These are phyloP conservation scores for Daldinia sp. DNA, from an alignment of 2,329 filamentous ascomycete genomes.

Conservation along the genomic window DNA sequence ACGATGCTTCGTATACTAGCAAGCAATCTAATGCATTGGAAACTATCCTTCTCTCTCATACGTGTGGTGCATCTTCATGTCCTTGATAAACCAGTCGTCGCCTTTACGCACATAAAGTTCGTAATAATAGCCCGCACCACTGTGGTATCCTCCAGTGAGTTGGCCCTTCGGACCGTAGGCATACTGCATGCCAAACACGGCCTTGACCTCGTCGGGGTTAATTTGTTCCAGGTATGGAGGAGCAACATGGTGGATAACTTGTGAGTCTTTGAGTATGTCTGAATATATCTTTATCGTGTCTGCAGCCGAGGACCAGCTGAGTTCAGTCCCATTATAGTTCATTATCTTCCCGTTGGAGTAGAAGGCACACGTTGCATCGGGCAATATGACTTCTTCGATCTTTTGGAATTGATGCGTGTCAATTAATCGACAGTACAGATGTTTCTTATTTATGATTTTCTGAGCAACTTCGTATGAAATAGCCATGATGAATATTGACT, in stretches of 20 bases:
- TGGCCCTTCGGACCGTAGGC: neutral
- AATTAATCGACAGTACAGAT: constrained; percentile 17
- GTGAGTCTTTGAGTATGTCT: neutral
- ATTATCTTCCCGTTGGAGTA: constrained; percentile 11
- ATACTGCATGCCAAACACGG: constrained; percentile 9
- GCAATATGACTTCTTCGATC: constrained; percentile 1
- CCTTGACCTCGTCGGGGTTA: constrained; percentile 22
- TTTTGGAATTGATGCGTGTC: constrained; percentile 22
- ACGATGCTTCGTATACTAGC: no score
- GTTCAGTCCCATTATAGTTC: neutral
- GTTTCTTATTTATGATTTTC: constrained; percentile 19
- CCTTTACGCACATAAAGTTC: constrained; percentile 19
- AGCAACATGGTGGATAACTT: constrained; percentile 10
- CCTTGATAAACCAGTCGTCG: constrained; percentile 19
- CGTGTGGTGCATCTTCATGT: constrained; percentile 2
- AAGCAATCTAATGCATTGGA: no score
- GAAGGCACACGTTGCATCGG: constrained; percentile 16
- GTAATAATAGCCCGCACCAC: constrained; percentile 22
- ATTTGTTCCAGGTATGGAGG: constrained; percentile 14
- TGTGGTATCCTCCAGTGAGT: neutral
- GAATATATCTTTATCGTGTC: constrained; percentile 12
- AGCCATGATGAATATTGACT: neutral
- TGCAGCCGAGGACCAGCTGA: constrained; percentile 2
- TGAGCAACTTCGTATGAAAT: constrained; percentile 12
- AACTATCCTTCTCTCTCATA: neutral